phyloP scores from a whole-genome alignment of 805 yeast species.

The Metschnikowia lachancei region DNA sequence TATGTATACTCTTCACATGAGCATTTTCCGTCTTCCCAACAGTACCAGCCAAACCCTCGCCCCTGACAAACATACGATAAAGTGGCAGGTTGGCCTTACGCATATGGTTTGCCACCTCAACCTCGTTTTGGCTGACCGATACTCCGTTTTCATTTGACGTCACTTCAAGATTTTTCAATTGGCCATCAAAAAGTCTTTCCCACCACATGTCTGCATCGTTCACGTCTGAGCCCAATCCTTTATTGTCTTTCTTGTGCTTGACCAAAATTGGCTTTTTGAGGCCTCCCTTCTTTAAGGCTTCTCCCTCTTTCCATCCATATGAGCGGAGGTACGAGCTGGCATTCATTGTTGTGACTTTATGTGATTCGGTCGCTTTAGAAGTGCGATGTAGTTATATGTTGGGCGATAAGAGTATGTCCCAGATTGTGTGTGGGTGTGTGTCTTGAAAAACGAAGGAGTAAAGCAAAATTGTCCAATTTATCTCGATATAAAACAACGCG shows the following conservation, averaged over 20 bases:
- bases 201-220: constrained; percentile 92
- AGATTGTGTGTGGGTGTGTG: too few relatives aligned
- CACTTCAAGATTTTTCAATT: constrained; percentile 73
- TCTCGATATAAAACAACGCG: too few relatives aligned
- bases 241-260: constrained; percentile 83
- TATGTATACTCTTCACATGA: constrained; percentile 10
- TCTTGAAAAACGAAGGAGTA: too few relatives aligned
- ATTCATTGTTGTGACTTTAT: constrained; percentile 53
- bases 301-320: constrained; percentile 92
- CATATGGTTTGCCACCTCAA: constrained; percentile 45
- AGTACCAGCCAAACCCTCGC: constrained; percentile 82
- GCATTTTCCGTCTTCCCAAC: constrained; percentile 42
- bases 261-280: constrained; percentile 82
- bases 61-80: constrained; percentile 82
- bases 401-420: too few relatives aligned
- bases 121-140: constrained; percentile 51
- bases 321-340: constrained; percentile 67
- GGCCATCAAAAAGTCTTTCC: constrained; percentile 95
- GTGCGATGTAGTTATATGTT: too few relatives aligned
- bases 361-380: too few relatives aligned
- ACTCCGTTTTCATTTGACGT: constrained; percentile 35
- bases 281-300: constrained; percentile 77
- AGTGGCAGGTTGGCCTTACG: constrained; percentile 64
- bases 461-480: too few relatives aligned
- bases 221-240: constrained; percentile 81